Base-by-base conservation (phyloP, 2,329 filamentous ascomycete species). In the Calonectria ilicicola region DNA sequence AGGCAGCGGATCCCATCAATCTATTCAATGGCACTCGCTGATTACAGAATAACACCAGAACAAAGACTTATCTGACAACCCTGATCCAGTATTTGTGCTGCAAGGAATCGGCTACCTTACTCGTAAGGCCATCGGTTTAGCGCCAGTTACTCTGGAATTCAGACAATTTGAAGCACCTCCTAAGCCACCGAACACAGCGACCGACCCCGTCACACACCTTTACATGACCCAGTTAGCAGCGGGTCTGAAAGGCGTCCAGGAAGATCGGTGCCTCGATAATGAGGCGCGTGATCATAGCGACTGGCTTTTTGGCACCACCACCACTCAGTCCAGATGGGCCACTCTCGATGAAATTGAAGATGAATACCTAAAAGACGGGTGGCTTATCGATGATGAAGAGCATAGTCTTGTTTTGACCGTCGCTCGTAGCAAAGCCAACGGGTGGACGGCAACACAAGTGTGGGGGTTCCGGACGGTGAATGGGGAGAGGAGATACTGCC, bases 241-340 rank as follows among this genome's bases (percentile, higher is more conserved):
- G 72, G 93, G 92, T 67, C 86, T 97, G 74, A 90, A 90, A 80
- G 92, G 91, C 78, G 95, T 86, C 60, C 80, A 85, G 42, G 90
- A 91, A 86, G 81, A 82, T 73, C 89, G 90, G 70, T 88, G 86
- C 80, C 79, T 89, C 63, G 89, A 91, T 85, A 80, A 84, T 81
- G 78, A 77, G 68, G 82, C 77, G 75, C 91, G 93, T 77, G 89
- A 90, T 74, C 94, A 96, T 86, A 86, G 85, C 23, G 95, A 98
- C 86, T 92, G 92, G 87, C 89, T 98, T 76, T 98, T 97, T 82
- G 95, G 95, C 70, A 86, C 84, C 67, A 89, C 96, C 72, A 86
- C 86, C 64, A 94, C 93, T 68, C 88, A 87, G 72, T 90, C 88
- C 47, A 84, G 86, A 51, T 91, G 88, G 81, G 76, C 90, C 69